Evolutionary conservation across 495 filamentous ascomycete species (phyloP).

Genomic region (Rhypophila decipiens): DNA sequence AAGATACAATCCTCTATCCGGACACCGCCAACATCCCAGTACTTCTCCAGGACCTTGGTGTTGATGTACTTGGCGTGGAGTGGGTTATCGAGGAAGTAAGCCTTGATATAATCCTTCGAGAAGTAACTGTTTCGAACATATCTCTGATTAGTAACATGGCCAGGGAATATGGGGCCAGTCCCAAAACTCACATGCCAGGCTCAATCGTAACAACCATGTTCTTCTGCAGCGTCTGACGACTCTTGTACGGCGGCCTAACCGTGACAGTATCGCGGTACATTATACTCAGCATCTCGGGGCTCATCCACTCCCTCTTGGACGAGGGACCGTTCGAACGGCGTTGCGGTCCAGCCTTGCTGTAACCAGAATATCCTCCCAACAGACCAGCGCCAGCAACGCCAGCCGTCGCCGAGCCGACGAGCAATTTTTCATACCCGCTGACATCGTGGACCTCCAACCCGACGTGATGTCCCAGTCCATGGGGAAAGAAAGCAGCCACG

Average conservation of each 20-base stretch:
- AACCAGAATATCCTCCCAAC: too few relatives aligned
- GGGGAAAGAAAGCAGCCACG: slow-evolving; percentile 78
- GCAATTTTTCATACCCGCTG: slow-evolving; percentile 17
- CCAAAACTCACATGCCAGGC: slow-evolving; percentile 60
- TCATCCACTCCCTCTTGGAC: slow-evolving; percentile 17
- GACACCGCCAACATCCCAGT: slow-evolving; percentile 76
- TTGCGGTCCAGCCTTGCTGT: too few relatives aligned
- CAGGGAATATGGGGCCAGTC: too few relatives aligned
- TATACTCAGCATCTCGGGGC: slow-evolving; percentile 9
- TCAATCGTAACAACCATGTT: slow-evolving; percentile 83
- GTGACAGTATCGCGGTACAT: slow-evolving; percentile 17
- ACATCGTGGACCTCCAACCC: slow-evolving; percentile 90
- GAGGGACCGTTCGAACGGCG: not conserved
- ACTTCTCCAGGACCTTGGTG: slow-evolving; percentile 60
- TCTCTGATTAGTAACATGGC: too few relatives aligned
- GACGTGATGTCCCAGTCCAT: slow-evolving; percentile 84
- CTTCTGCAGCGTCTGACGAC: slow-evolving; percentile 45
- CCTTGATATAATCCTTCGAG: slow-evolving; percentile 53
- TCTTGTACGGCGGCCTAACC: slow-evolving; percentile 4
- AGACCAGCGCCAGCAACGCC: not conserved
- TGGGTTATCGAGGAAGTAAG: slow-evolving; percentile 55
- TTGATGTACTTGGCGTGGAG: slow-evolving; percentile 67
- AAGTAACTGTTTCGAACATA: too few relatives aligned
- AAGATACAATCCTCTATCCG: slow-evolving; percentile 90
- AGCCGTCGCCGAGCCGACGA: slow-evolving; percentile 5